Evolutionary conservation across 805 yeast species (phyloP).

Genomic region (Myxozyma nipponensis): DNA sequence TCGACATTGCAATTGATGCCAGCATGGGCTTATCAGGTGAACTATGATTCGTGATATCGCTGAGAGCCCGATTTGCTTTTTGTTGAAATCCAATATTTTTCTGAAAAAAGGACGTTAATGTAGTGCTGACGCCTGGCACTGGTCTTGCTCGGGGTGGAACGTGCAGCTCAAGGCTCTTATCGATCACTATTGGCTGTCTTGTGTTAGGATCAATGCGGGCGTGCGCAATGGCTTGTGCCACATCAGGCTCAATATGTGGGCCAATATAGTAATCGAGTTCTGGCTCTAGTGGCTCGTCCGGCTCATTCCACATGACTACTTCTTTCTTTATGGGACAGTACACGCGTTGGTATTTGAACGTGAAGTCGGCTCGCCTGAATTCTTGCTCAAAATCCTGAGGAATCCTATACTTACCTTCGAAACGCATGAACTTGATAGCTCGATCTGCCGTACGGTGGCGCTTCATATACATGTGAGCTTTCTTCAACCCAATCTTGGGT

Average conservation of each 20-base stretch:
- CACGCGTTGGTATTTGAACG: slow-evolving; percentile 83
- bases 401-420: slow-evolving; percentile 56
- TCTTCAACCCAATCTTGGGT: slow-evolving; percentile 72
- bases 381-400: slow-evolving; percentile 60
- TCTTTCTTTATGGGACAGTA: slow-evolving; percentile 56
- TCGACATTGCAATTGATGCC: no score
- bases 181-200: slow-evolving; percentile 39
- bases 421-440: slow-evolving; percentile 52
- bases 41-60: not conserved
- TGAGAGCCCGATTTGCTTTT: not conserved
- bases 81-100: not conserved
- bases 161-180: not conserved
- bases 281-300: slow-evolving; percentile 38
- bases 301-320: slow-evolving; percentile 59
- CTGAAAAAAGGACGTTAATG: not conserved
- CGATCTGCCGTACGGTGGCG: slow-evolving; percentile 51
- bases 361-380: slow-evolving; percentile 62
- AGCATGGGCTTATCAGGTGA: no score
- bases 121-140: not conserved
- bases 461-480: slow-evolving; percentile 61
- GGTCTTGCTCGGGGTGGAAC: not conserved
- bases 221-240: slow-evolving; percentile 54
- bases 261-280: slow-evolving; percentile 37
- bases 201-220: slow-evolving; percentile 69
- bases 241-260: slow-evolving; percentile 40